Evolutionary conservation across 73 alveolate genomes (phyloP), one percentile per base, ranked within the genome.

Genomic region (Stentor coeruleus): DNA sequence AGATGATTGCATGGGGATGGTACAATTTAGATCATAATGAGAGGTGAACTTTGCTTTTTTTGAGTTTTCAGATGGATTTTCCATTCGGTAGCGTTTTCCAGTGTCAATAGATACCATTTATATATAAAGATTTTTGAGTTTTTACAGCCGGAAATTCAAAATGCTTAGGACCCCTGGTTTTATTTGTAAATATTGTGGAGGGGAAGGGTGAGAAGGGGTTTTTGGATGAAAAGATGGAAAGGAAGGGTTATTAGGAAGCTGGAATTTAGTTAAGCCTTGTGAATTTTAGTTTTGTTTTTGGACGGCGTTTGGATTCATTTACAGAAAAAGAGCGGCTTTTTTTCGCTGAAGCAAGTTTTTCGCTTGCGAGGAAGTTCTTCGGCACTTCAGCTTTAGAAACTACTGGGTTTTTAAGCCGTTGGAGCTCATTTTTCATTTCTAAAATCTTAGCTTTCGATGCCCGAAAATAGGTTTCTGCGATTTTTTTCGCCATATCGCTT

Each of bases 301-400:
- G n/a, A n/a, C n/a, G n/a, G n/a, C n/a, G n/a, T n/a, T n/a, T n/a
- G n/a, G n/a, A n/a, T n/a, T n/a, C n/a, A n/a, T n/a, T n/a, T n/a
- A n/a, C n/a, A 49, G 66, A 11, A 49, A 49, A 6, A 6, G 66
- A 49, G 66, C 66, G 6, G 6, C 20, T 6, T 49, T 66, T 66
- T 31, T 66, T 66, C 0, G 79, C 79, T 26, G 79, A 66, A 66
- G 79, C 79, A 20, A 66, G 41, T 31, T 33, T 33, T 66, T 66
- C 79, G 33, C 79, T 66, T 0, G 79, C 79, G 2, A 66, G 37
- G 39, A 66, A 66, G 0, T 20, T 66, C 39, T 66, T 66, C n/a
- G 79, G 79, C 2, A 11, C 20, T 11, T 66, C 79, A 28, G 40
- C 14, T 26, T 11, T 31, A 66, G 36, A 26, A 31, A 40, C 79